phyloP scores from a whole-genome alignment of 2,329 filamentous ascomycete species.

The Sporothrix dimorphospora region DNA sequence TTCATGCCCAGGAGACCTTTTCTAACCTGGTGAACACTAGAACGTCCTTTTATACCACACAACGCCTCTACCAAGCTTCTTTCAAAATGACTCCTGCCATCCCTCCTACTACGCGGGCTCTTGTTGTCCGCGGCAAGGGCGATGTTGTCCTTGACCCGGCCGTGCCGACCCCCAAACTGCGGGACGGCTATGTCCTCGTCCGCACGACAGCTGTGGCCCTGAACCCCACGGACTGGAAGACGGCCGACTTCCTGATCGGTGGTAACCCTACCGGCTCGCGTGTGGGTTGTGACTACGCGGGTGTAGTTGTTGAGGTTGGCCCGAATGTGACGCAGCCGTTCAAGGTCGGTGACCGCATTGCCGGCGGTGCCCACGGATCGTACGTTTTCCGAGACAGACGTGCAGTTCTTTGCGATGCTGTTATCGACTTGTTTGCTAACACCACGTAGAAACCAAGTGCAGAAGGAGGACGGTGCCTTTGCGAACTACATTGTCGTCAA shows the following conservation, averaged over 20 bases:
- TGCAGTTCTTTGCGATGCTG: background rate
- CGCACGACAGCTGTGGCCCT: constrained; percentile 38
- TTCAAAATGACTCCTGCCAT: constrained; percentile 24
- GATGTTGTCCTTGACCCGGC: constrained; percentile 34
- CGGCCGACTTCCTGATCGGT: constrained; percentile 28
- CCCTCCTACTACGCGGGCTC: constrained; percentile 35
- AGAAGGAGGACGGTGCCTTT: constrained; percentile 50
- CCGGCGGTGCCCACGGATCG: constrained; percentile 47
- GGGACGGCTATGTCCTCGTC: constrained; percentile 38
- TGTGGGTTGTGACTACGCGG: constrained; percentile 51
- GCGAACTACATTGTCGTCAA: constrained; percentile 46
- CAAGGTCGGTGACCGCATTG: constrained; percentile 53
- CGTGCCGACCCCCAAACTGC: constrained; percentile 36
- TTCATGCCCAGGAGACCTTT: background rate
- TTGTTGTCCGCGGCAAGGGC: constrained; percentile 36
- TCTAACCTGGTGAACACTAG: background rate
- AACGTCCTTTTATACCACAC: background rate
- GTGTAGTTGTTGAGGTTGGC: constrained; percentile 52
- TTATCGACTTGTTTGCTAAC: no score
- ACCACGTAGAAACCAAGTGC: constrained; percentile 37
- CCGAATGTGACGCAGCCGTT: constrained; percentile 47
- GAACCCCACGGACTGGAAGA: constrained; percentile 41
- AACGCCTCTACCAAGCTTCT: background rate
- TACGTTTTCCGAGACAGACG: constrained; percentile 30
- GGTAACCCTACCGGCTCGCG: constrained; percentile 24